Evolutionary conservation across 805 yeast species (phyloP).

Genomic region (Cyberlindnera mycetangii): DNA sequence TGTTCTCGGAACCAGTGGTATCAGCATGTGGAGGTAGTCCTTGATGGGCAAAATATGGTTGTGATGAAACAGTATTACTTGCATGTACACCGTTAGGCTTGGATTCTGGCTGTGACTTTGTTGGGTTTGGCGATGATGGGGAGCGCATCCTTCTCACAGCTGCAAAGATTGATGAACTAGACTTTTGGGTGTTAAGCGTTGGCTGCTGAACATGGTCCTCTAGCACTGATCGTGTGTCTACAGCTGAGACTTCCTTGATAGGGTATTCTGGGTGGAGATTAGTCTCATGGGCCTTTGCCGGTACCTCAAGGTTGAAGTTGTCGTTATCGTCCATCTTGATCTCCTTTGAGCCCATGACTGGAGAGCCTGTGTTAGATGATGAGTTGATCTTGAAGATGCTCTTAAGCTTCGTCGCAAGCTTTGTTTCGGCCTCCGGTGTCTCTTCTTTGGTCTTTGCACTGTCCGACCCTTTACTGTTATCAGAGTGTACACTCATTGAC

Average conservation of each 20-base stretch:
- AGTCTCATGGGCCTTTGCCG: constrained; percentile 15
- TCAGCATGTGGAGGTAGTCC: constrained; percentile 54
- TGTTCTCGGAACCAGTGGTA: constrained; percentile 8
- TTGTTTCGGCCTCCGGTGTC: constrained; percentile 9
- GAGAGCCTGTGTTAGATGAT: constrained; percentile 15
- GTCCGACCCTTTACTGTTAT: background rate
- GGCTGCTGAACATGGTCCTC: constrained; percentile 12
- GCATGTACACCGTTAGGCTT: background rate
- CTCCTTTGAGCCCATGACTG: constrained; percentile 15
- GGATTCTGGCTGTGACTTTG: constrained; percentile 2
- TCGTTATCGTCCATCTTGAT: constrained; percentile 5
- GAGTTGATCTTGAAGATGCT: constrained; percentile 24
- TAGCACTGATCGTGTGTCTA: constrained; percentile 1
- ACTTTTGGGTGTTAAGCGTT: constrained; percentile 5
- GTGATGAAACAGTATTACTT: constrained; percentile 28
- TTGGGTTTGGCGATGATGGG: constrained; percentile 32
- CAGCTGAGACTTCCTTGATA: constrained; percentile 9
- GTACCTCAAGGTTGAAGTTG: constrained; percentile 15
- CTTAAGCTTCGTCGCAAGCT: constrained; percentile 22
- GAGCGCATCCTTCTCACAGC: constrained; percentile 33
- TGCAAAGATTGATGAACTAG: constrained; percentile 13
- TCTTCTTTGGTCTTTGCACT: background rate
- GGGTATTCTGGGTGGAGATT: constrained; percentile 13
- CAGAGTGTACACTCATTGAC: constrained; percentile 4
- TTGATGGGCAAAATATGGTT: constrained; percentile 55